Conservation (phyloP, 495 filamentous ascomycete genomes). For the Trichoderma orchidacearum region DNA sequence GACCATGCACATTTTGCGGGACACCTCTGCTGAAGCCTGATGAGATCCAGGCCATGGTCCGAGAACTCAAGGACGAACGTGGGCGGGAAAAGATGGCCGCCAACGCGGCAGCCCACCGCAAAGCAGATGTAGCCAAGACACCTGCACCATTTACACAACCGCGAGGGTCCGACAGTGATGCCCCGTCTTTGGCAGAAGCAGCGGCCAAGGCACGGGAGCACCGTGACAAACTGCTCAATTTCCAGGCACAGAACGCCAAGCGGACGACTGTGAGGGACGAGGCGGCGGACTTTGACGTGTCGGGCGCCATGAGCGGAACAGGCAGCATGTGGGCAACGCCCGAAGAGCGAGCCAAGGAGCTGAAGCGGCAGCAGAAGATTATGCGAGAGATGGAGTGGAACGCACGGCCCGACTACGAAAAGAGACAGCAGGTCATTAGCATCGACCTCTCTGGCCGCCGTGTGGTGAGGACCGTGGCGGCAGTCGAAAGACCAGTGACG, state of each 20-base stretch:
- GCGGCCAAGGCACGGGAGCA: slow-evolving; percentile 55
- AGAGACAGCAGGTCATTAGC: slow-evolving; percentile 72
- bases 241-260: slow-evolving; percentile 78
- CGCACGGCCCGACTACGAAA: slow-evolving; percentile 84
- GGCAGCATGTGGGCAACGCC: slow-evolving; percentile 79
- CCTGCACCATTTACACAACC: slow-evolving; percentile 36
- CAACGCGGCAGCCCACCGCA: slow-evolving; percentile 52
- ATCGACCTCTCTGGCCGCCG: slow-evolving; percentile 71
- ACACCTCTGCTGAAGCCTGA: slow-evolving; percentile 52
- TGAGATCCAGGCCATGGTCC: slow-evolving; percentile 75
- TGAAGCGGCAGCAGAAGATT: slow-evolving; percentile 84
- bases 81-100: slow-evolving; percentile 72
- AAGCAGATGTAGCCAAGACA: slow-evolving; percentile 45
- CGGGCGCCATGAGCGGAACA: slow-evolving; percentile 30
- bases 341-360: slow-evolving; percentile 68
- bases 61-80: slow-evolving; percentile 71
- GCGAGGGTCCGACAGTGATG: slow-evolving; percentile 12
- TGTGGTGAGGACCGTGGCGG: slow-evolving; percentile 59
- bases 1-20: slow-evolving; percentile 87
- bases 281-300: slow-evolving; percentile 81
- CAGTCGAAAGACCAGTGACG: slow-evolving; percentile 35
- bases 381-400: slow-evolving; percentile 83
- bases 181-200: slow-evolving; percentile 20
- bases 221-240: slow-evolving; percentile 66
- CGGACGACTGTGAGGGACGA: slow-evolving; percentile 86